Base-by-base conservation (phyloP, 495 filamentous ascomycete species). In the Barbatosphaeria neglecta region DNA sequence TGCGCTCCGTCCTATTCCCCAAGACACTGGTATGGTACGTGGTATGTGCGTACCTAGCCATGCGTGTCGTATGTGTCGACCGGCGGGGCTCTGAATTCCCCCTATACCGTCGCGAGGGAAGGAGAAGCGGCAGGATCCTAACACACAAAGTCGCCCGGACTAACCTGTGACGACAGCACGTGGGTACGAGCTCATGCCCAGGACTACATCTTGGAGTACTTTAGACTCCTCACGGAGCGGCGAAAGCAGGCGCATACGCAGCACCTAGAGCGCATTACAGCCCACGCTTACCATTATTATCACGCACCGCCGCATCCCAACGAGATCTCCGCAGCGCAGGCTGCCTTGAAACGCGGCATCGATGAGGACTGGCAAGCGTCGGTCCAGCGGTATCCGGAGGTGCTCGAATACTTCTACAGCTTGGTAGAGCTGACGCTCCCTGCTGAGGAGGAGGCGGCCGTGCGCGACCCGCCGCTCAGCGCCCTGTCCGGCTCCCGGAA, bases 151-250 rank as follows among this genome's bases (percentile, higher is more conserved):
- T n/a, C n/a, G n/a, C 37, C 16, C 50, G 17, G 41, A 45, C 53
- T 67, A 51, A 68, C 55, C 45, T 24, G 43, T 13, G 13, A 11
- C 31, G 41, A 16, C 38, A 82, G 77, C 28, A 69, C 76, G 45
- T 87, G 82, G 82, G 83, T 85, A 44, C 76, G 81, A 44, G 67
- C 73, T 51, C 82, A 83, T 50, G 78, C 81, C 44, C 79, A 82
- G 50, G 74, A 82, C 51, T 77, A 81, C 54, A 81, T 87, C 59
- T 75, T 84, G 50, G 70, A 77, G 51, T 78, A 81, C 60, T 87
- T 83, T 68, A 65, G 72, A 38, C 67, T 74, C 15, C 72, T 80
- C 50, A 76, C 74, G 16, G 67, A 75, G 46, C 68, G 72, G 39
- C 79, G 83, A 49, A 82, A 82, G 59, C 64, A 67, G 48, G 60